phyloP scores from a whole-genome alignment of 1,139 yeast genomes.

The Candida sanyaensis region DNA sequence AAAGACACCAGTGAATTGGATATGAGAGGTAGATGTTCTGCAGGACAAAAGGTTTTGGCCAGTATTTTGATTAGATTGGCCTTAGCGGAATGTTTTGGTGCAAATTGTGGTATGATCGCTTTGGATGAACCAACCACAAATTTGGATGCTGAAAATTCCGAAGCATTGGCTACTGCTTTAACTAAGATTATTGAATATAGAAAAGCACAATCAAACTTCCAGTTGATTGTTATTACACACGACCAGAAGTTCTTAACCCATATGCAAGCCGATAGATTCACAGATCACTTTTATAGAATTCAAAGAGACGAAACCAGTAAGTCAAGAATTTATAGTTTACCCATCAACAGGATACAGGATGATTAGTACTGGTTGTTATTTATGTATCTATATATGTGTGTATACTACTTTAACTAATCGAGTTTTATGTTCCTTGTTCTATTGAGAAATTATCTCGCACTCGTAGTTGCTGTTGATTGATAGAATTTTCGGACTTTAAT shows the following conservation, averaged over 20 bases:
- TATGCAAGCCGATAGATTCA: constrained; percentile 82
- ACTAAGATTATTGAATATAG: constrained; percentile 75
- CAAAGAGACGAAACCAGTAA: constrained; percentile 79
- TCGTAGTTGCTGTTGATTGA: neutral
- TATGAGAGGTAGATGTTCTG: constrained; percentile 98
- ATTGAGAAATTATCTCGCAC: constrained; percentile 1
- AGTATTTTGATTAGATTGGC: constrained; percentile 90
- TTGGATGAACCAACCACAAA: constrained; percentile 98
- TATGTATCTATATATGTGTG: neutral
- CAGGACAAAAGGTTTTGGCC: constrained; percentile 96
- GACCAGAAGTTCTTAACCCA: constrained; percentile 87
- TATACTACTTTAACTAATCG: neutral
- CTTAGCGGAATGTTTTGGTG: constrained; percentile 93
- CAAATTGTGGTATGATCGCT: constrained; percentile 92
- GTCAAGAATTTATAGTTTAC: constrained; percentile 62
- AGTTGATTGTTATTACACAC: constrained; percentile 91
- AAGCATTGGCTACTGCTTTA: constrained; percentile 81
- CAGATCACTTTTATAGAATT: constrained; percentile 87
- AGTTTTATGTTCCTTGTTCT: neutral
- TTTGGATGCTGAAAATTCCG: constrained; percentile 86
- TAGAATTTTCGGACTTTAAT: constrained; percentile 10
- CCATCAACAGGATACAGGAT: constrained; percentile 42
- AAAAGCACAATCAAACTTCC: constrained; percentile 82
- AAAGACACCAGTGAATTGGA: constrained; percentile 91
- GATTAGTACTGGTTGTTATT: constrained; percentile 13